phyloP scores from a whole-genome alignment of 2,329 filamentous ascomycete species.

The Cyphellophora europaea region DNA sequence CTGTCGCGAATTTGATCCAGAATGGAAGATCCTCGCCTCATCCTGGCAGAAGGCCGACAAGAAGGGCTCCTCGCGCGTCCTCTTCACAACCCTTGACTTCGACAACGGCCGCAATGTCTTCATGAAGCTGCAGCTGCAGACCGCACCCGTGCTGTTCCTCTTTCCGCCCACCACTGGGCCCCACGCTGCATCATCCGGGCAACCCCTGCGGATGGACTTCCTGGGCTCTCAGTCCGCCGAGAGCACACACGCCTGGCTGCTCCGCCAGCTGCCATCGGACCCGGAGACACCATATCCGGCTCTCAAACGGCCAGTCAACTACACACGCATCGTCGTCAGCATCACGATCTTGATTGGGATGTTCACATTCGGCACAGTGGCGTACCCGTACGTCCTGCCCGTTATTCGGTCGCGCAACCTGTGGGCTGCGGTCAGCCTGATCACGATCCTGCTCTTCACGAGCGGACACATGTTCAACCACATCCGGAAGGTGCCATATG shows the following conservation, averaged over 20 bases:
- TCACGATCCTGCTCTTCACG: slow-evolving; percentile 83
- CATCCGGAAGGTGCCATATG: slow-evolving; percentile 91
- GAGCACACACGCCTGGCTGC: slow-evolving; percentile 67
- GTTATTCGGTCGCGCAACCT: slow-evolving; percentile 82
- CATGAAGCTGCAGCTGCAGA: slow-evolving; percentile 87
- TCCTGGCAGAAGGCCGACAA: slow-evolving; percentile 85
- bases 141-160: slow-evolving; percentile 78
- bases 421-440: slow-evolving; percentile 84
- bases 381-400: slow-evolving; percentile 70
- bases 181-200: slow-evolving; percentile 58
- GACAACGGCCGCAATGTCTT: slow-evolving; percentile 74
- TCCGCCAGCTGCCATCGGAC: slow-evolving; percentile 69
- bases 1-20: slow-evolving; percentile 84
- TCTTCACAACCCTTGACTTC: slow-evolving; percentile 86
- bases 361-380: slow-evolving; percentile 59
- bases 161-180: slow-evolving; percentile 80
- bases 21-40: slow-evolving; percentile 79
- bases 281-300: slow-evolving; percentile 38
- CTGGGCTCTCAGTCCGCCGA: slow-evolving; percentile 68
- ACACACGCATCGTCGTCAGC: slow-evolving; percentile 60
- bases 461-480: slow-evolving; percentile 99
- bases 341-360: slow-evolving; percentile 61
- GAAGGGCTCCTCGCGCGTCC: slow-evolving; percentile 57
- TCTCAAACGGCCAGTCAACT: slow-evolving; percentile 83
- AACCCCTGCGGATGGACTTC: slow-evolving; percentile 79